These are phyloP conservation scores for Claviceps sp. DNA, from an alignment of 2,329 filamentous ascomycete genomes.

Conservation along the genomic window DNA sequence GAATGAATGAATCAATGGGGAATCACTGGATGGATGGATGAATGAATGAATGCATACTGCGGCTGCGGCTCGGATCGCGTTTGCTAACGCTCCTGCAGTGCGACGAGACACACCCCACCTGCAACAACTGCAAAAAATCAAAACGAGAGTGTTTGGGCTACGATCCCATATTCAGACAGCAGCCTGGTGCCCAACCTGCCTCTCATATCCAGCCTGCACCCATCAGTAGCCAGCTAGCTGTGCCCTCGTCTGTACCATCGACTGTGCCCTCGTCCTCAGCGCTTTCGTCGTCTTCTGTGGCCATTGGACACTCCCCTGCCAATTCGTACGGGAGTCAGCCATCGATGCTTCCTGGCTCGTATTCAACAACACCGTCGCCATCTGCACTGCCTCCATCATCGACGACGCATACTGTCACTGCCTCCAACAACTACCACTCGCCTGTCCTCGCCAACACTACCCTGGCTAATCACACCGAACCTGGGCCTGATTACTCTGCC, in stretches of 20 bases:
- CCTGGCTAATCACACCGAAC: constrained; percentile 17
- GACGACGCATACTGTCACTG: constrained; percentile 9
- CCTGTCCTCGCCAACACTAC: constrained; percentile 18
- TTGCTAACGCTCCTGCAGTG: constrained; percentile 46
- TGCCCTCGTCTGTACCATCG: constrained; percentile 18
- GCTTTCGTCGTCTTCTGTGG: constrained; percentile 9
- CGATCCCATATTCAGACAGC: constrained; percentile 73
- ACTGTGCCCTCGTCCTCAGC: constrained; percentile 14
- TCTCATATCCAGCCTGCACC: constrained; percentile 33
- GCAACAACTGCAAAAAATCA: constrained; percentile 80
- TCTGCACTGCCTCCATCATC: constrained; percentile 19
- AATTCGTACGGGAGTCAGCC: constrained; percentile 34
- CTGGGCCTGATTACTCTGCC: constrained; percentile 31
- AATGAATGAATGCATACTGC: constrained; percentile 1
- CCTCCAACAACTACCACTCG: constrained; percentile 20
- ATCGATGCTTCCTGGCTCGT: constrained; percentile 29
- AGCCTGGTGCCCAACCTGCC: constrained; percentile 58
- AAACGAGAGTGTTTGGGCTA: constrained; percentile 79
- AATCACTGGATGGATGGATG: not conserved
- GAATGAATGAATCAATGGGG: not conserved
- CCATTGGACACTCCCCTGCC: constrained; percentile 12
- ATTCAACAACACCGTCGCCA: constrained; percentile 18
- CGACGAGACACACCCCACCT: constrained; percentile 87
- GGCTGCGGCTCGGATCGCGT: not conserved
- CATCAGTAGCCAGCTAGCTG: constrained; percentile 16